These are phyloP conservation scores for Inga oerstediana DNA, from an alignment of 306 rosid species.

Conservation along the genomic window DNA sequence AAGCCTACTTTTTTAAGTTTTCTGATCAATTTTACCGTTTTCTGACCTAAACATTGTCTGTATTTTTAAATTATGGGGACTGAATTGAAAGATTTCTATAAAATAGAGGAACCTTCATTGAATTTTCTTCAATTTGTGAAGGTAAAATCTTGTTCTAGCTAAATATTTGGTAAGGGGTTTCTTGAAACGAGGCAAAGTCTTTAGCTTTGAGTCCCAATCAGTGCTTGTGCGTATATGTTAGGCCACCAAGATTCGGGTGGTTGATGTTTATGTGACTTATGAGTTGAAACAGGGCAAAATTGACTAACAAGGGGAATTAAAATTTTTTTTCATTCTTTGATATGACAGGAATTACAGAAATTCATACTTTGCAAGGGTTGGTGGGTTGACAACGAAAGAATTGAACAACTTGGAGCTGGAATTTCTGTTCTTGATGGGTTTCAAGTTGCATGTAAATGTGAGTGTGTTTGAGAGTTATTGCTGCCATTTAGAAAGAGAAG, in stretches of 20 bases:
- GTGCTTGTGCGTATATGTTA: not conserved
- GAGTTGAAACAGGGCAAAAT: conserved; percentile 5
- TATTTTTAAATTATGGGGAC: not conserved
- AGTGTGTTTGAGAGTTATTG: conserved; percentile 96
- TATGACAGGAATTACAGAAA: conserved; percentile 78
- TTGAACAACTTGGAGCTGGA: conserved; percentile 80
- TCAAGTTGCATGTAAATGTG: conserved; percentile 90
- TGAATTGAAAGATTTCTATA: not conserved
- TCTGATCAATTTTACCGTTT: not conserved
- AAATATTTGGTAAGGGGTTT: conserved; percentile 18
- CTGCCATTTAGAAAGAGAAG: conserved; percentile 87
- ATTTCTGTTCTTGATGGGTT: conserved; percentile 77
- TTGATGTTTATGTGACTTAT: not conserved
- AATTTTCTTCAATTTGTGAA: not conserved
- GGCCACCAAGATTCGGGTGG: conserved; percentile 20
- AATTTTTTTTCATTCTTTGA: not conserved
- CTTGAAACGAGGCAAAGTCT: conserved; percentile 3
- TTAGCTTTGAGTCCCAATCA: conserved; percentile 18
- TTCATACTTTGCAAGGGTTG: conserved; percentile 87
- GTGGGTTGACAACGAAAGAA: conserved; percentile 74
- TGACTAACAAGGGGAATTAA: not conserved
- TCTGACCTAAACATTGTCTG: not conserved
- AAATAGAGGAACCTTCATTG: not conserved
- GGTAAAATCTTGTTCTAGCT: not conserved
- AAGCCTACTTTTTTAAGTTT: not conserved